Base-by-base conservation (phyloP, 2,329 filamentous ascomycete genomes). In the Cladosporium sp. region DNA sequence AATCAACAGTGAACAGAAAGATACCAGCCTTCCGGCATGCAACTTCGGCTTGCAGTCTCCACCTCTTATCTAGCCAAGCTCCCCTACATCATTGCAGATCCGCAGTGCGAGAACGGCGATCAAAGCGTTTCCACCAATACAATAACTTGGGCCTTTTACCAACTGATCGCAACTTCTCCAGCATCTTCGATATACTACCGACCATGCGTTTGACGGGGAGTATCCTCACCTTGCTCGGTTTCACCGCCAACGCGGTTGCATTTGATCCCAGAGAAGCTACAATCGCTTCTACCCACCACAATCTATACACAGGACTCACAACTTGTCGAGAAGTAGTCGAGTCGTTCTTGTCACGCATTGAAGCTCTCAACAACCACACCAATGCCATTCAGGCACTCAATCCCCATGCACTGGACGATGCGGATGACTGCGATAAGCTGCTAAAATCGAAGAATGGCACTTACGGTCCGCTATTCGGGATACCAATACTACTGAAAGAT, bases 401-500 rank as follows among this genome's bases (percentile, higher is more conserved):
- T 50, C 70, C 75, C 0, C 59, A 71, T 40, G 75, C 75, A 5
- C 57, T 80, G 7, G 41, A 51, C 2, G 66, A 69, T 6, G 82
- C 82, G 4, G 73, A 78, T 49, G 59, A 66, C 1, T 62, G 80
- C 20, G 80, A 84, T 58, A 53, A 57, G 9, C 59, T 62, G 11
- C 62, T 81, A 7, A 64, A 69, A 2, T 60, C 69, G 2, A 74
- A 74, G 3, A 79, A 81, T 59, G 67, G 69, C 19, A 74, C 73
- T 0, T 54, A 55, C 22, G 76, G 73, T 1, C 60, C 72, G 1
- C 67, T 85, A 1, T 80, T 84, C 61, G 82, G 82, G 59, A 70
- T 85, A 15, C 82, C 82, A 0, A 63, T 83, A 11, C 59, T 85
- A 4, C 65, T 85, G 5, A 85, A 85, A 62, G 82, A 85, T 64